Base-by-base conservation (phyloP, 495 filamentous ascomycete genomes). In the Penicillium canariense region DNA sequence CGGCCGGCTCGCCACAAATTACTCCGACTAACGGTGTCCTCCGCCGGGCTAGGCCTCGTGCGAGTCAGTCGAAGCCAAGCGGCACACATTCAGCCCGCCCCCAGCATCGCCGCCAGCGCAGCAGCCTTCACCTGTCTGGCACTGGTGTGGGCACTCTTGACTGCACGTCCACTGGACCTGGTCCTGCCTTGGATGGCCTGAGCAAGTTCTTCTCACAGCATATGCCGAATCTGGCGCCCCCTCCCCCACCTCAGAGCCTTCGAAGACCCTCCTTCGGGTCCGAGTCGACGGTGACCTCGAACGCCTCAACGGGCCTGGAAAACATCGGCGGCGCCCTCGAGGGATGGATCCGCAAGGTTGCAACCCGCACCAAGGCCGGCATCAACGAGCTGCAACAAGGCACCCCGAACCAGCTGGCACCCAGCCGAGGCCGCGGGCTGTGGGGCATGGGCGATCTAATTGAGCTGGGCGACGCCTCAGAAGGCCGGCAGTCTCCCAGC, bases 71-170 rank as follows among this genome's bases (percentile, higher is more conserved):
- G 14, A 63, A 54, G 6, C 53, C 69, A 22, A 39, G 56, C 38
- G 18, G 26, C 23, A 45, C 56, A 6, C 59, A 61, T 26, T 53
- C 63, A 20, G 55, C 50, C 52, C 54, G 60, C 10, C 56, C 50
- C 10, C 66, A 65, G n/a, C 69, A 73, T 54, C 69, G 66, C 49
- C 75, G 73, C 31, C 68, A 72, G 45, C 73, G 68, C 52, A 77
- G 73, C 54, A 75, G 69, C 31, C 50, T 78, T 9, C 71, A 62
- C 60, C 75, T 96, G 62, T 79, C 85, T 23, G 88, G 87, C 4
- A 89, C 91, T 3, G 91, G 91, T 11, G 91, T 96, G 5, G 91
- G 91, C 26, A 91, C 88, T 0, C 80, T 96, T 44, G 82, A 82
- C 43, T 79, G 73, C 55, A 81, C 80, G 54, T 84, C 87, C 3